Evolutionary conservation across 331 rosid genomes (phyloP).

Genomic region (Ulmus americana): DNA sequence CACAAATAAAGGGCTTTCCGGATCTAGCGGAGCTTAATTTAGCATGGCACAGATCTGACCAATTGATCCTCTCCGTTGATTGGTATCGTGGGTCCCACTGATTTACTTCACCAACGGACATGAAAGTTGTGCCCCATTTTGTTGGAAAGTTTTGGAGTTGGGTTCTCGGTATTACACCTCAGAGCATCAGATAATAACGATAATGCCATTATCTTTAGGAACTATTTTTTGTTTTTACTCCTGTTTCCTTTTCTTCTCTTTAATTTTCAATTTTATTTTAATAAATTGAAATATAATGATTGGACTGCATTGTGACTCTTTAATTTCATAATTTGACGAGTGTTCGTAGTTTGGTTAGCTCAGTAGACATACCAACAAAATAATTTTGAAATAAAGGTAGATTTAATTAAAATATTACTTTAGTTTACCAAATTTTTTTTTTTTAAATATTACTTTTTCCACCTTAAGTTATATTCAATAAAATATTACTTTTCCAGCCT

Average conservation of each 20-base stretch:
- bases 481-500: no score
- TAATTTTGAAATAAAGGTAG: background rate
- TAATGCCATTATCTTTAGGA: background rate
- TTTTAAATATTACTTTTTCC: no score
- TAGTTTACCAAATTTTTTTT: no score
- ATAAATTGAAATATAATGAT: no score
- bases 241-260: no score
- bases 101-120: conserved; percentile 8
- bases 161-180: background rate
- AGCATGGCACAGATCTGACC: background rate
- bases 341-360: background rate
- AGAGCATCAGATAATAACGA: background rate
- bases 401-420: no score
- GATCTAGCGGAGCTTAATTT: conserved; percentile 8
- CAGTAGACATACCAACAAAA: background rate
- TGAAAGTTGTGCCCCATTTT: conserved; percentile 1
- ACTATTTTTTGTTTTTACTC: no score
- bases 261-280: no score
- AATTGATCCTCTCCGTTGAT: background rate
- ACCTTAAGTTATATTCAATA: no score
- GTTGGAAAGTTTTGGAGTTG: conserved; percentile 1
- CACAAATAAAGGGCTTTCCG: conserved; percentile 12
- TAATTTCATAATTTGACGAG: background rate
- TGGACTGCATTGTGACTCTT: background rate
- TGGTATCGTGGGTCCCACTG: background rate